A percentile compares a stretch with the other conserved stretches of the same genome.
These are phyloP conservation scores for Termitomyces sp. DNA, from an alignment of 1,284 basidiomycete genomes.

Conservation along the genomic window DNA sequence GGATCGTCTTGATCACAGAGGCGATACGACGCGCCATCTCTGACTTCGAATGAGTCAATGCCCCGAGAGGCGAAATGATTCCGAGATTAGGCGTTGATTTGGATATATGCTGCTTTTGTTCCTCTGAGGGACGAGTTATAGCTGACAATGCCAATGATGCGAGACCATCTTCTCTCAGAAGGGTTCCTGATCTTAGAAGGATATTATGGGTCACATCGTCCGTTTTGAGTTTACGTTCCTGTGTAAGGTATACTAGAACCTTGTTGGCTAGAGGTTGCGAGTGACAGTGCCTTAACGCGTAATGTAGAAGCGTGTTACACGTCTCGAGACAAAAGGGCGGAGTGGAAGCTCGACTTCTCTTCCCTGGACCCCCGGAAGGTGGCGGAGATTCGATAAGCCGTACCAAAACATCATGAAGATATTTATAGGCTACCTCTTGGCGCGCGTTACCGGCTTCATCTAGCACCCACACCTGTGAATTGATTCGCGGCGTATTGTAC, in stretches of 20 bases:
- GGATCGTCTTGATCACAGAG: slow-evolving; percentile 1
- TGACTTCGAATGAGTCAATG: not conserved
- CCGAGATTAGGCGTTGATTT: not conserved
- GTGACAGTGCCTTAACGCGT: slow-evolving; percentile 55
- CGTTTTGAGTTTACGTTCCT: slow-evolving; percentile 45
- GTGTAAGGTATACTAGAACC: slow-evolving; percentile 39
- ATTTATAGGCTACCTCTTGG: slow-evolving; percentile 43
- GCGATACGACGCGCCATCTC: not conserved
- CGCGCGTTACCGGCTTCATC: slow-evolving; percentile 23
- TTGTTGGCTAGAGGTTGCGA: slow-evolving; percentile 41
- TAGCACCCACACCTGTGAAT: slow-evolving; percentile 1
- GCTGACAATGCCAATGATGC: slow-evolving; percentile 29
- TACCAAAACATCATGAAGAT: slow-evolving; percentile 53
- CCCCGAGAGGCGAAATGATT: not conserved
- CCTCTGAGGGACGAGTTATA: not conserved
- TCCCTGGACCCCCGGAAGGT: not conserved
- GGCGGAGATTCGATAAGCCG: slow-evolving; percentile 37
- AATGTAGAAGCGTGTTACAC: slow-evolving; percentile 63
- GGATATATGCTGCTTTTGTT: not conserved
- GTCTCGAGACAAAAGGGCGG: slow-evolving; percentile 38
- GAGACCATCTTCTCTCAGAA: slow-evolving; percentile 45
- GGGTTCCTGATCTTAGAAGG: slow-evolving; percentile 47
- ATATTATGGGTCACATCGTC: slow-evolving; percentile 52
- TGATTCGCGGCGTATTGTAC: slow-evolving; percentile 3
- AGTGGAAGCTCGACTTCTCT: not conserved